phyloP scores from a whole-genome alignment of 1,139 yeast species.

The Magnusiomyces fungicola region DNA sequence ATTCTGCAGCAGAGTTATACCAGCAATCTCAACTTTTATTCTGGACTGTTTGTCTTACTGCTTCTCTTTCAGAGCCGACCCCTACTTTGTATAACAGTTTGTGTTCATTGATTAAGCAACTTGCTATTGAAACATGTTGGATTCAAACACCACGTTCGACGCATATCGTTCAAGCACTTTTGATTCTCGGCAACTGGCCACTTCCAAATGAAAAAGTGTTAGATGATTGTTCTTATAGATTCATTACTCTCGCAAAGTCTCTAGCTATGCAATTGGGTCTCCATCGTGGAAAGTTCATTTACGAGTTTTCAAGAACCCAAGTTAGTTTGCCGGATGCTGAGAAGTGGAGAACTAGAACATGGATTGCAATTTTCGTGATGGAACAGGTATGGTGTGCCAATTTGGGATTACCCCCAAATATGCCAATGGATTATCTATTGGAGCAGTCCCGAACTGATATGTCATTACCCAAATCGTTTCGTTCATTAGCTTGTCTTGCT shows the following conservation, averaged over 20 bases:
- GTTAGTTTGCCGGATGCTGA: conserved; percentile 86
- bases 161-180: conserved; percentile 82
- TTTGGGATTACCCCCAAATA: conserved; percentile 80
- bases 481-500: conserved; percentile 65
- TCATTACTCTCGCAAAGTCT: conserved; percentile 78
- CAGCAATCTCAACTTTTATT: conserved; percentile 77
- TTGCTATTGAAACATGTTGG: conserved; percentile 93
- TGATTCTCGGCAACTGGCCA: conserved; percentile 85
- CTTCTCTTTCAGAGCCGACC: conserved; percentile 79
- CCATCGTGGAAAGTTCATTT: conserved; percentile 86
- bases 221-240: conserved; percentile 87
- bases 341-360: conserved; percentile 88
- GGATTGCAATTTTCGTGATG: conserved; percentile 82
- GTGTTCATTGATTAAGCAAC: conserved; percentile 71
- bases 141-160: conserved; percentile 88
- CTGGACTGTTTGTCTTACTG: conserved; percentile 87
- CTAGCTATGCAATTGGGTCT: conserved; percentile 84
- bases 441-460: conserved; percentile 71
- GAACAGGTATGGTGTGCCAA: conserved; percentile 91
- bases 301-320: conserved; percentile 86
- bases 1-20: conserved; percentile 68
- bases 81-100: conserved; percentile 73
- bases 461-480: conserved; percentile 57
- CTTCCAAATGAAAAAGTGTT: conserved; percentile 86
- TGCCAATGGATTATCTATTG: conserved; percentile 74